Conservation (phyloP, 2,329 filamentous ascomycete genomes). For the Sarocladiaceae sp. region DNA sequence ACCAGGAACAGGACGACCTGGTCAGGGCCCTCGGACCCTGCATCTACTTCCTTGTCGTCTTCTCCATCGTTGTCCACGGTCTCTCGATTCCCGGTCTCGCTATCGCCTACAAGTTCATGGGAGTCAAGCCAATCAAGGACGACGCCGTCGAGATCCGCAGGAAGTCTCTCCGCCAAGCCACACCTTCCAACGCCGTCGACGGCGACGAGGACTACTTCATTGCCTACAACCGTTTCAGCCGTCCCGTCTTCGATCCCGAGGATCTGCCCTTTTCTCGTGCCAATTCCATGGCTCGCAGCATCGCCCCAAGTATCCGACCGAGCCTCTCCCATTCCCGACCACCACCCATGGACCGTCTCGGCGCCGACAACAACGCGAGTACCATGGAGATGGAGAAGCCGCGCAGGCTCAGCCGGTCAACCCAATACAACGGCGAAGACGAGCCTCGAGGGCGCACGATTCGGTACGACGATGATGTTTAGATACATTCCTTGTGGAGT, state of each 20-base stretch:
- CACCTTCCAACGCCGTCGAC: conserved; percentile 35
- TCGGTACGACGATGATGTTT: conserved; percentile 4
- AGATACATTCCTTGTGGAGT: background rate
- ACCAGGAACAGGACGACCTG: conserved; percentile 29
- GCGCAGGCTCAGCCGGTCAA: conserved; percentile 1
- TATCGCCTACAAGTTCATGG: conserved; percentile 31
- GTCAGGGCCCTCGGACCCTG: conserved; percentile 32
- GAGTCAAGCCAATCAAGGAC: conserved; percentile 37
- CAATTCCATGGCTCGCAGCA: conserved; percentile 7
- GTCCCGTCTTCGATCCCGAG: conserved; percentile 23
- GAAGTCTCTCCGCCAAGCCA: conserved; percentile 26
- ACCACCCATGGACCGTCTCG: background rate
- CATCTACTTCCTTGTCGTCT: conserved; percentile 39
- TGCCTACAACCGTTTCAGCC: conserved; percentile 45
- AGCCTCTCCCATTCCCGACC: conserved; percentile 3
- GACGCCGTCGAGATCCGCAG: conserved; percentile 35
- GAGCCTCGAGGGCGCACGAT: conserved; percentile 2
- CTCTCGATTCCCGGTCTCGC: conserved; percentile 41
- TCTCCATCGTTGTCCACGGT: conserved; percentile 42
- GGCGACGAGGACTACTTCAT: conserved; percentile 35
- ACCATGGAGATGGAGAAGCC: conserved; percentile 1
- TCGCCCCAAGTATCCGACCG: conserved; percentile 2
- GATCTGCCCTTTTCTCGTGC: conserved; percentile 9
- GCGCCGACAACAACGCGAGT: background rate
- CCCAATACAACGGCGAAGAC: background rate